A percentile compares a stretch with the other conserved stretches of the same genome.
Evolutionary conservation across 768 basidiomycete species (phyloP).

Genomic region (Tricholoma furcatifolium): DNA sequence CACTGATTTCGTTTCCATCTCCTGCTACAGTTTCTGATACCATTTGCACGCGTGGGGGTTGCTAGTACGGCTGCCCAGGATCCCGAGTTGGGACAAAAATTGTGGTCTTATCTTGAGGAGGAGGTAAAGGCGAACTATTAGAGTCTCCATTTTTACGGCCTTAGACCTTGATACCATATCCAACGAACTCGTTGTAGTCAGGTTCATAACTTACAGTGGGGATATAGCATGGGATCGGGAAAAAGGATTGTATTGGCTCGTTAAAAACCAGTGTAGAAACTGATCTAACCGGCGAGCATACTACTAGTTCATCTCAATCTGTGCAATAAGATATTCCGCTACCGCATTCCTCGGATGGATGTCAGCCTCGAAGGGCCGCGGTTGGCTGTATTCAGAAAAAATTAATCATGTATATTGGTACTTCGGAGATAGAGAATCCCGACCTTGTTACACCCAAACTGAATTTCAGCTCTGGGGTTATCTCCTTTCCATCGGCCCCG

Average conservation of each 20-base stretch:
- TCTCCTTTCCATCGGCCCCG: constrained; percentile 28
- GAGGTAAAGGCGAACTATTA: constrained; percentile 19
- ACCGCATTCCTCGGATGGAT: constrained; percentile 9
- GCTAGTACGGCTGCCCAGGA: constrained; percentile 23
- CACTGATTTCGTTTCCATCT: not conserved
- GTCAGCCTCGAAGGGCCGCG: constrained; percentile 10
- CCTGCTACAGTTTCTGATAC: constrained; percentile 29
- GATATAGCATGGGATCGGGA: too few species aligned
- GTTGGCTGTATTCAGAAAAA: constrained; percentile 4
- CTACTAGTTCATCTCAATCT: constrained; percentile 3
- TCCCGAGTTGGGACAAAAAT: constrained; percentile 20
- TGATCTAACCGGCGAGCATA: not conserved
- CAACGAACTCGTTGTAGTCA: too few species aligned
- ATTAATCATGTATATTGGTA: not conserved
- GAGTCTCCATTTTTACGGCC: too few species aligned
- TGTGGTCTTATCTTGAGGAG: constrained; percentile 35
- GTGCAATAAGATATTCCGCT: not conserved
- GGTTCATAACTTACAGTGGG: too few species aligned
- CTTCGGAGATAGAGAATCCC: not conserved
- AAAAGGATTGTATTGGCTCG: not conserved
- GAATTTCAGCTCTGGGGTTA: constrained; percentile 13
- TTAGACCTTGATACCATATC: too few species aligned
- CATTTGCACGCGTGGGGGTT: constrained; percentile 28
- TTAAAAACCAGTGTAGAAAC: not conserved
- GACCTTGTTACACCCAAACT: constrained; percentile 5